Evolutionary conservation across 164 flowering plant genomes (phyloP).

Genomic region (Cinnamomum micranthum): DNA sequence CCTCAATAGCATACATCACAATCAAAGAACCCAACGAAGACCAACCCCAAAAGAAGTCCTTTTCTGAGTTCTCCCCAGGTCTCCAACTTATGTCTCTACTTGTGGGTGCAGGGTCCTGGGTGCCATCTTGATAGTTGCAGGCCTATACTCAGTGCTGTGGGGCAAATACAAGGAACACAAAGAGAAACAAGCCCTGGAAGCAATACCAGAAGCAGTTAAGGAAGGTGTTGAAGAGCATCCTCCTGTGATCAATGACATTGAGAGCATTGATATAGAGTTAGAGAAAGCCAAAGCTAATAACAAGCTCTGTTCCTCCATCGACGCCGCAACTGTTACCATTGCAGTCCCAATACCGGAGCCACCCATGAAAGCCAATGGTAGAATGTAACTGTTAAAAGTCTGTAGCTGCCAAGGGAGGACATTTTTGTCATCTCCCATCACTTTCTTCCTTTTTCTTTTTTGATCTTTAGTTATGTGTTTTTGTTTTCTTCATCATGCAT

Average conservation of each 20-base stretch:
- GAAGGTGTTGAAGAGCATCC: constrained; percentile 16
- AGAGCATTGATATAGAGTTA: constrained; percentile 30
- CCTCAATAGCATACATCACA: too few relatives aligned
- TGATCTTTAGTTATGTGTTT: not conserved
- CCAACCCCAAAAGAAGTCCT: too few relatives aligned
- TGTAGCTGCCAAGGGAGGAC: constrained; percentile 7
- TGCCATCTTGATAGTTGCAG: constrained; percentile 57
- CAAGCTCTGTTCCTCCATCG: constrained; percentile 12
- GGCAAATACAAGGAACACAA: constrained; percentile 78
- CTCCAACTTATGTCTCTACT: not conserved
- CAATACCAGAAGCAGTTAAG: constrained; percentile 46
- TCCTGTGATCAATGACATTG: constrained; percentile 32
- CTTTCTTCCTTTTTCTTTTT: not conserved
- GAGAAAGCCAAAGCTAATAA: constrained; percentile 29
- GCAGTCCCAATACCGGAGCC: constrained; percentile 19
- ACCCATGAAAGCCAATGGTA: constrained; percentile 24
- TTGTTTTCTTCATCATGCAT: constrained; percentile 2
- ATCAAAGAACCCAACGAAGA: too few relatives aligned
- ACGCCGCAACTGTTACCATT: constrained; percentile 13
- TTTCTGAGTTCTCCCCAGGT: too few relatives aligned
- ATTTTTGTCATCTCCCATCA: constrained; percentile 20
- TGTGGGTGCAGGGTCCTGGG: constrained; percentile 60
- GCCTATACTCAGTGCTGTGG: constrained; percentile 87
- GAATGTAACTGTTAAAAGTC: not conserved
- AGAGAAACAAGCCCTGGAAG: constrained; percentile 18